A percentile compares a stretch with the other conserved stretches of the same genome.
phyloP scores from a whole-genome alignment of 1,139 yeast genomes.

The Sugiyamaella neomexicana region DNA sequence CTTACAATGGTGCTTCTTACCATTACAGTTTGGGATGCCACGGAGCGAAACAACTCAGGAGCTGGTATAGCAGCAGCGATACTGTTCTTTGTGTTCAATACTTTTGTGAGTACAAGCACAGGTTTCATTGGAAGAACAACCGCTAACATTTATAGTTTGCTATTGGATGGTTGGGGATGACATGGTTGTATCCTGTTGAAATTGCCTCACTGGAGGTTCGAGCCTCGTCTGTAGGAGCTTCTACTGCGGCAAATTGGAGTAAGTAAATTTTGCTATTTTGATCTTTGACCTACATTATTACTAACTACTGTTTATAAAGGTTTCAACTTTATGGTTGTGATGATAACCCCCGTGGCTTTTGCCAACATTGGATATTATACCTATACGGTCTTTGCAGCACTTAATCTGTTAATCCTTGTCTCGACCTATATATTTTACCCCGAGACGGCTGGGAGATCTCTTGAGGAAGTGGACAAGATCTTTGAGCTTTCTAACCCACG shows the following conservation, averaged over 20 bases:
- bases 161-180: conserved; percentile 44
- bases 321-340: conserved; percentile 58
- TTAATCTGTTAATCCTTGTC: conserved; percentile 41
- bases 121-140: conserved; percentile 37
- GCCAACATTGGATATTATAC: conserved; percentile 47
- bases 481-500: conserved; percentile 35
- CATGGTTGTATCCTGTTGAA: conserved; percentile 59
- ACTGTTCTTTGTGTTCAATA: conserved; percentile 54
- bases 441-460: conserved; percentile 61
- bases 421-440: conserved; percentile 54
- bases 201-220: conserved; percentile 58
- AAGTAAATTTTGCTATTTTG: neutral
- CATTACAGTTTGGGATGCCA: conserved; percentile 30
- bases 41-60: conserved; percentile 19
- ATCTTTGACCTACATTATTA: no score
- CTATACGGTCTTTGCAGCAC: conserved; percentile 45
- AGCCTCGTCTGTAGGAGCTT: conserved; percentile 52
- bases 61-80: conserved; percentile 46
- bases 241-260: conserved; percentile 55
- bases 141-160: conserved; percentile 48
- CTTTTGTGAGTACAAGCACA: conserved; percentile 47
- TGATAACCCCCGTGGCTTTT: conserved; percentile 56
- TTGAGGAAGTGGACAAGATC: conserved; percentile 49
- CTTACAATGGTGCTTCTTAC: conserved; percentile 32
- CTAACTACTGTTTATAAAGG: conserved; percentile 37